Evolutionary conservation across 805 yeast species (phyloP).

Genomic region (Monosporozyma aerobia): DNA sequence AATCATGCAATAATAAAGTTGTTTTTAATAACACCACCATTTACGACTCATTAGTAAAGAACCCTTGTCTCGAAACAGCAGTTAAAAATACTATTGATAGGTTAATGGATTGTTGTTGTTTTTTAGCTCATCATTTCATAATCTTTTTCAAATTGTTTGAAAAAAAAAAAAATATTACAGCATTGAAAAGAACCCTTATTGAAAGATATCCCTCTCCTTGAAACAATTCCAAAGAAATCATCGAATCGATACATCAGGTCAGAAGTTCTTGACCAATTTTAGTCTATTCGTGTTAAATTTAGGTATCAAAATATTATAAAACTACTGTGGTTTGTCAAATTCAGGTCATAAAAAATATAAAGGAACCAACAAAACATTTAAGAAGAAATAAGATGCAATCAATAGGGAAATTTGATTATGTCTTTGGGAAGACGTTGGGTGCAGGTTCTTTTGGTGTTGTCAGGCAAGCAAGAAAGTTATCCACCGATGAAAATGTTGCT

Average conservation of each 20-base stretch:
- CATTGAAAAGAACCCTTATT: neutral
- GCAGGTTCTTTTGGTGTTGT: constrained; percentile 96
- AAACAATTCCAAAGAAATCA: neutral
- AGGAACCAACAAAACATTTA: neutral
- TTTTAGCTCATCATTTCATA: too few relatives aligned
- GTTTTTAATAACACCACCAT: too few relatives aligned
- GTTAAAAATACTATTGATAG: too few relatives aligned
- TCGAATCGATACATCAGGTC: neutral
- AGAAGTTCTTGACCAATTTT: neutral
- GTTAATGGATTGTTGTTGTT: neutral
- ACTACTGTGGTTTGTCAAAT: neutral
- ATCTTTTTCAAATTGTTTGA: neutral
- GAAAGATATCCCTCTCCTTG: neutral
- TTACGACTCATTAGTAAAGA: too few relatives aligned
- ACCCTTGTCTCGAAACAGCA: too few relatives aligned
- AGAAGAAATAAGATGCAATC: constrained; percentile 10
- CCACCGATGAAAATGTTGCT: constrained; percentile 69
- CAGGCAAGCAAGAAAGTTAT: constrained; percentile 52
- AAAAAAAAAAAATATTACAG: neutral
- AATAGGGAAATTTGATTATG: constrained; percentile 50
- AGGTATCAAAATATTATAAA: neutral
- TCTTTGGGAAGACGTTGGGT: constrained; percentile 77
- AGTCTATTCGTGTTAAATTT: neutral
- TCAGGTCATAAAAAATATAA: neutral
- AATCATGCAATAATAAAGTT: too few relatives aligned